A percentile compares a stretch with the other conserved stretches of the same genome.
Conservation (phyloP, 345 rosid species). For the Citrus mangshanensis region DNA sequence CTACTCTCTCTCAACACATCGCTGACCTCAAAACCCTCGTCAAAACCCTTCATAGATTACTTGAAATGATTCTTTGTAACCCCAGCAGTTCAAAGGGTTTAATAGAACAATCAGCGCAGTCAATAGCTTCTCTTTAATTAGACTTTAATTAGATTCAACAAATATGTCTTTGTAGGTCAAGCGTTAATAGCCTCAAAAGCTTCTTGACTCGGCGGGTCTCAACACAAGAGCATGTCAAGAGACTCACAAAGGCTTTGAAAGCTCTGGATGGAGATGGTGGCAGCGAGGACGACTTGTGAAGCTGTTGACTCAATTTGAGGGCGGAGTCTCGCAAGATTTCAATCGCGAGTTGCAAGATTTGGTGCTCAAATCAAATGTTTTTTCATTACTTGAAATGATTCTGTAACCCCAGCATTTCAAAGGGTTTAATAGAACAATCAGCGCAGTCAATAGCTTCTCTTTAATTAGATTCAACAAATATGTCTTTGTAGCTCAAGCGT, state of each 20-base stretch:
- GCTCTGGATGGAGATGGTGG: too few relatives aligned
- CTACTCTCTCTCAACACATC: conserved; percentile 33
- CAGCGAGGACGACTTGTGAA: too few relatives aligned
- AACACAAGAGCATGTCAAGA: too few relatives aligned
- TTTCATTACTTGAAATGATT: conserved; percentile 19
- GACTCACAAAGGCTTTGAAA: too few relatives aligned
- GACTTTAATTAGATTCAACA: conserved; percentile 56
- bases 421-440: conserved; percentile 36
- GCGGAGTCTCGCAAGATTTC: too few relatives aligned
- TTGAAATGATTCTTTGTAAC: conserved; percentile 36
- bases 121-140: conserved; percentile 44
- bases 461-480: conserved; percentile 56
- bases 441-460: conserved; percentile 41
- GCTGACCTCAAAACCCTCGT: conserved; percentile 42
- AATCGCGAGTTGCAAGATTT: too few relatives aligned
- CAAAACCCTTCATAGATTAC: conserved; percentile 25
- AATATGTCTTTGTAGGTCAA: conserved; percentile 61
- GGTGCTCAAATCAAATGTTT: too few relatives aligned
- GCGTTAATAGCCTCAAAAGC: conserved; percentile 18
- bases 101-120: conserved; percentile 43
- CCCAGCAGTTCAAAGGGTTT: conserved; percentile 26
- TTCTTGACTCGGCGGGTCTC: too few relatives aligned
- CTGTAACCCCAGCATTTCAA: conserved; percentile 30
- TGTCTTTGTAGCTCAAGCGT: conserved; percentile 61
- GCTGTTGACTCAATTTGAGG: too few relatives aligned